Evolutionary conservation across 2,329 filamentous ascomycete species (phyloP).

Genomic region (Nigrospora oryzae): DNA sequence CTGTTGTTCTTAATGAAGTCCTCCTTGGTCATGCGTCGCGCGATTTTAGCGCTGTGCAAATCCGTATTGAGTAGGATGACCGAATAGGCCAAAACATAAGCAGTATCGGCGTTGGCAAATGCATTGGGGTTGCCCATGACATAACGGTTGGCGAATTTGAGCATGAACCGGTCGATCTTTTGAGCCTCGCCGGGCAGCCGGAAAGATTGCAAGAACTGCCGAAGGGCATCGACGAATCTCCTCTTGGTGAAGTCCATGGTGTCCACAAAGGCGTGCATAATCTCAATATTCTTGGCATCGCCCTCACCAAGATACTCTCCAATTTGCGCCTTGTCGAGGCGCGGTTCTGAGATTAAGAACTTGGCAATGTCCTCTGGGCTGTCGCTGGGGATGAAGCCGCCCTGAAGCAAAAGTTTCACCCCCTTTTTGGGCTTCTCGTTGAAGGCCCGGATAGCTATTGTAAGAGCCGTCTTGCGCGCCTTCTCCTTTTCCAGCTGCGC

Average conservation of each 20-base stretch:
- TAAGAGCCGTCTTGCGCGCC: constrained; percentile 83
- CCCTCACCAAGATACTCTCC: constrained; percentile 94
- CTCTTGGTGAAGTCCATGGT: constrained; percentile 87
- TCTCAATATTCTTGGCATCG: constrained; percentile 86
- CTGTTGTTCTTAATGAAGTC: constrained; percentile 99
- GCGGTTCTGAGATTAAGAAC: constrained; percentile 75
- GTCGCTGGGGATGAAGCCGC: constrained; percentile 80
- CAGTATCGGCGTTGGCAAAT: constrained; percentile 96
- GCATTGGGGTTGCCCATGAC: constrained; percentile 92
- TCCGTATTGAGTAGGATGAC: constrained; percentile 97
- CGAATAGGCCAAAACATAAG: constrained; percentile 91
- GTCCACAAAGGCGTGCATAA: constrained; percentile 98
- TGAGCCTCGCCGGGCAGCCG: constrained; percentile 91
- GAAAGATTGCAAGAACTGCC: constrained; percentile 90
- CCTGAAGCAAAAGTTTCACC: constrained; percentile 72
- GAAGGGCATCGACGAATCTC: constrained; percentile 84
- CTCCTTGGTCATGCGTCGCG: constrained; percentile 81
- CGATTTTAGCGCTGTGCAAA: constrained; percentile 81
- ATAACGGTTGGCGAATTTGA: constrained; percentile 97
- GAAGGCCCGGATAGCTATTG: constrained; percentile 83
- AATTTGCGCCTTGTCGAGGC: constrained; percentile 82
- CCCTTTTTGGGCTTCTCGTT: constrained; percentile 97
- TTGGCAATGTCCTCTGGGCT: constrained; percentile 72
- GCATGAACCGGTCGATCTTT: constrained; percentile 98
- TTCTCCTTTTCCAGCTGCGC: constrained; percentile 93